Evolutionary conservation across 495 filamentous ascomycete species (phyloP), one percentile per base, ranked within the genome.

Genomic region (Aspergillus diversus): DNA sequence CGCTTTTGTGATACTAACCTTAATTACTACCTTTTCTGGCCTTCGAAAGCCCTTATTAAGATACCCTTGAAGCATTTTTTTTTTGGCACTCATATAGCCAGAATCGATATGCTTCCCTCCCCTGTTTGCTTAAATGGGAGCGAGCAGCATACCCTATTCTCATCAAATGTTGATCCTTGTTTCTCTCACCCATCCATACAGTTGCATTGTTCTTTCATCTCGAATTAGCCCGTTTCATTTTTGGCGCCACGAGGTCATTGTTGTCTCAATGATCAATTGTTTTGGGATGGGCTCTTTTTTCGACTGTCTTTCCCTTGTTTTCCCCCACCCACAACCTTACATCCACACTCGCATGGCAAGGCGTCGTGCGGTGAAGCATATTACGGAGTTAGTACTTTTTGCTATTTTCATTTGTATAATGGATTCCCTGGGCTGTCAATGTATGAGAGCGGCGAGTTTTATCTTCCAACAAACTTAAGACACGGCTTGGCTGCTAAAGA

Each of bases 261-360:
- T n/a, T 8, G 37, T 47, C 16, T 48, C 16, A 57, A 31, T 7
- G 27, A 52, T 12, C 34, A 32, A 5, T 51, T 52, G 11, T 63
- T 63, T 63, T 63, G 60, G 60, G 16, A 51, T 35, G 46, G 53
- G 7, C 21, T 37, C 6, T 55, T 32, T 56, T 55, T 27, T 39
- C 16, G 5, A 17, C 16, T 5, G 27, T 50, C 21, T 27, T 21
- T 50, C n/a, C 47, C 8, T 43, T 43, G 11, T 43, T 43, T 43
- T 43, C 8, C 12, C n/a, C 8, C n/a, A 8, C 13, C 37, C 13
- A 39, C 37, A 39, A 43, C 33, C 42, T 13, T 47, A 60, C 34
- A 61, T 56, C 59, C 62, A 69, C 60, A 68, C 63, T 64, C 69
- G 75, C 75, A 79, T 79, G 70, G 71, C 69, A 74, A 68, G 76